These are phyloP conservation scores for Pisolithus tinctorius DNA, from an alignment of 768 basidiomycete species.

Conservation along the genomic window DNA sequence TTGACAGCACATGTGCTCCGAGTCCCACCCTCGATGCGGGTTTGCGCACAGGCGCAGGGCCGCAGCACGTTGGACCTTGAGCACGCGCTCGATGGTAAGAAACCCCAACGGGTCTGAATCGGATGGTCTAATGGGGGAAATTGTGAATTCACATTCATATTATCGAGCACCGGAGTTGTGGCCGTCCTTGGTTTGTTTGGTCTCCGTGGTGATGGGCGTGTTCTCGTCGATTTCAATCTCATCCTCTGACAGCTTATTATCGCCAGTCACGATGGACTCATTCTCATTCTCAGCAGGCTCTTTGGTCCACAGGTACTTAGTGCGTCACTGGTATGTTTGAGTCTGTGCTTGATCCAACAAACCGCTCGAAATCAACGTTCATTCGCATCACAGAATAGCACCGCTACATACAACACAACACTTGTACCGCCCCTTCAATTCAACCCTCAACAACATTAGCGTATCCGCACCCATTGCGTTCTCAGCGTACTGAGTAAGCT, in stretches of 20 bases:
- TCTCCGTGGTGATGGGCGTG: conserved; percentile 14
- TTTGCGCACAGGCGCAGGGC: conserved; percentile 3
- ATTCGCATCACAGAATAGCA: no score
- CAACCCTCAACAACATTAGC: no score
- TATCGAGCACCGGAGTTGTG: conserved; percentile 6
- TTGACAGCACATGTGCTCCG: conserved; percentile 7
- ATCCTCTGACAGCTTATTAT: background rate
- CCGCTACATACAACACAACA: no score
- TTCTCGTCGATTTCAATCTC: conserved; percentile 12
- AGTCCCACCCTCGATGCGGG: conserved; percentile 6
- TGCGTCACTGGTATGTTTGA: no score
- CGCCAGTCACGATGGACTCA: background rate
- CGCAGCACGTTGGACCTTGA: conserved; percentile 36
- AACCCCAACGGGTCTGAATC: conserved; percentile 54
- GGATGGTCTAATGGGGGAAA: conserved; percentile 17
- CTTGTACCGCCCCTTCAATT: no score
- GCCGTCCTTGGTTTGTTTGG: conserved; percentile 25
- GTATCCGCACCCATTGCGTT: no score
- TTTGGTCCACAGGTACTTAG: no score
- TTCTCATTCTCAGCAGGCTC: background rate
- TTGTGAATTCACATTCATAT: conserved; percentile 14
- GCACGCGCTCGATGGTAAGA: conserved; percentile 43
- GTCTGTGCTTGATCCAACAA: no score
- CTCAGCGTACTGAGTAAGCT: no score
- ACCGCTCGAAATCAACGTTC: no score